Conservation (phyloP, 495 filamentous ascomycete genomes). For the Penicillium robsamsonii region DNA sequence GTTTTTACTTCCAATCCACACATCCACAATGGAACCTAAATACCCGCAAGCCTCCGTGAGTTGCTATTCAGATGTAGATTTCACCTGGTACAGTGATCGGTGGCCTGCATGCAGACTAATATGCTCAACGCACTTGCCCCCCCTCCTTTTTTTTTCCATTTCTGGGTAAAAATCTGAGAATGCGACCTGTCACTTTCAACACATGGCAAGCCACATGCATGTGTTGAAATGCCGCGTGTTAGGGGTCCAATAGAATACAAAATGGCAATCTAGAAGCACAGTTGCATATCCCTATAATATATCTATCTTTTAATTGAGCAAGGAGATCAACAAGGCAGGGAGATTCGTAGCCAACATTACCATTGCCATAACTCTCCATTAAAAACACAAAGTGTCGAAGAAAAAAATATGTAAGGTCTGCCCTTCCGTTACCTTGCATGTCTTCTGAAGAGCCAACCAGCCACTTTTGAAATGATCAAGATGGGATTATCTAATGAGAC, state of each 20-base stretch:
- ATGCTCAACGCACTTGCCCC: conserved; percentile 12
- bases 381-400: neutral
- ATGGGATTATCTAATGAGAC: neutral
- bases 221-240: conserved; percentile 17
- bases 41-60: neutral
- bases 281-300: neutral
- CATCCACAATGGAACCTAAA: neutral
- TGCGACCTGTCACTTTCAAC: conserved; percentile 26
- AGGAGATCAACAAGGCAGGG: neutral
- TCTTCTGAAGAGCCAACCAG: neutral
- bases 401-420: neutral
- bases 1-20: neutral
- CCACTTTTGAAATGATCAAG: neutral
- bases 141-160: neutral
- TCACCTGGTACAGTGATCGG: conserved; percentile 20
- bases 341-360: neutral
- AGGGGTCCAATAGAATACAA: neutral
- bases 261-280: conserved; percentile 4
- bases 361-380: neutral
- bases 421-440: neutral
- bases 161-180: conserved; percentile 16
- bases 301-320: neutral
- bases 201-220: conserved; percentile 24
- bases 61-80: neutral
- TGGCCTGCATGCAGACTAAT: conserved; percentile 21